Evolutionary conservation across 805 yeast genomes (phyloP), one percentile per base, ranked within the genome.

Genomic region (Hanseniaspora jakobsenii): DNA sequence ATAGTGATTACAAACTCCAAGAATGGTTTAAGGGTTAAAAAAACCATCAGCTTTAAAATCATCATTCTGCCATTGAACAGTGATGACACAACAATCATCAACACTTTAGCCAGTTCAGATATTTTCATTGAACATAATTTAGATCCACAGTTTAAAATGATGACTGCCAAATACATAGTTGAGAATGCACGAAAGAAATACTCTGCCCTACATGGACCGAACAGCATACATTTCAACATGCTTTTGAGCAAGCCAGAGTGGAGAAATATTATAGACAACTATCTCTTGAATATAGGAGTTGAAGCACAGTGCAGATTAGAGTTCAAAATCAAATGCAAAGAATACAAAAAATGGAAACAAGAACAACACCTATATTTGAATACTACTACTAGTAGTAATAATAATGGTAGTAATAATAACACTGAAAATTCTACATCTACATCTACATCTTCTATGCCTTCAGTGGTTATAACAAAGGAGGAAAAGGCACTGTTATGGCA

Each of bases 181-280:
- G 62, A 66, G 42, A 68, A 77, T 12, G 80, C 81, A 4, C 64
- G 78, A 51, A 52, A 62, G 42, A 44, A 44, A 24, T 44, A 44
- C 22, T 34, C 39, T 1, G 17, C 29, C 3, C 24, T 38, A 5
- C 42, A 38, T 13, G 38, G 38, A 8, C 60, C 79, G 49, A 77
- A 73, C 51, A 66, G 64, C 36, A 51, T 51, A 36, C 53, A 54
- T 40, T 51, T 54, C 18, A 54, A 49, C 8, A 54, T 65, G 61
- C 53, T 54, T 16, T 54, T 72, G n/a, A 62, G 71, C 5, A 66
- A 70, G 50, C 72, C 74, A 21, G 82, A 80, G 56, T 79, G 86
- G 84, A 65, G 87, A 51, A 77, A 78, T 53, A 70, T 81, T 22
- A 76, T 81, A 48, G 89, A 81, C 51, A 80, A 78, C 59, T 81